Evolutionary conservation across 495 filamentous ascomycete species (phyloP), one percentile per base, ranked within the genome.

Genomic region (Aspergillus ellipticus): DNA sequence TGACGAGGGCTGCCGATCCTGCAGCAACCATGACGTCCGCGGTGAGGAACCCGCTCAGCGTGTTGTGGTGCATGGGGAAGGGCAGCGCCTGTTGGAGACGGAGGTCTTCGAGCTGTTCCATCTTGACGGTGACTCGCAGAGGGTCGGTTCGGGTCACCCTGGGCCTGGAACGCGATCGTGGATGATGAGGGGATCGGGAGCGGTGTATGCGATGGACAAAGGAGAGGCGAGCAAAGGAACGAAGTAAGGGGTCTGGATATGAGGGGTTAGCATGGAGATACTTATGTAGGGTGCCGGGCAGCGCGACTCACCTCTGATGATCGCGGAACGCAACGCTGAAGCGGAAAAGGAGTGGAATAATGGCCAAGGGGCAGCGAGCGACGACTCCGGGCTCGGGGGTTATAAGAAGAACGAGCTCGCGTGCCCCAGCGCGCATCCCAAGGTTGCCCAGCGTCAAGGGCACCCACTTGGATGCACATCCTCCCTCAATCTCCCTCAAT

Each of bases 1-100:
- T 73, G 21, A 74, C 63, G 41, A 74, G 54, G 3, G 70, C 61
- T 55, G 72, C 70, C 58, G 72, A 73, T 31, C 68, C 68, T 35
- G 72, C 67, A 62, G 70, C 72, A 65, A 68, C 66, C 22, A 69
- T 47, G 1, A 63, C 50, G 56, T 74, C 72, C 33, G 70, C 70
- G 35, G 62, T 63, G 35, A 73, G 51, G 29, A 68, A 62, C 48
- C 71, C 70, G 6, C 59, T 63, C 43, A 73, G 57, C 19, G 68
- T 66, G 61, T 59, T 70, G 15, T 67, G 62, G 13, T 66, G 60
- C 48, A 67, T 62, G 53, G 53, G 47, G 39, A 71, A 63, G 15
- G 66, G 60, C 60, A 73, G 49, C 2, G 65, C 41, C 33, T 65
- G 59, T n/a, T 71, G 42, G 24, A 57, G 15, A 17, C 28, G 22